These are phyloP conservation scores for Flaveria bidentis DNA, from an alignment of 129 eudicot species.

Conservation along the genomic window DNA sequence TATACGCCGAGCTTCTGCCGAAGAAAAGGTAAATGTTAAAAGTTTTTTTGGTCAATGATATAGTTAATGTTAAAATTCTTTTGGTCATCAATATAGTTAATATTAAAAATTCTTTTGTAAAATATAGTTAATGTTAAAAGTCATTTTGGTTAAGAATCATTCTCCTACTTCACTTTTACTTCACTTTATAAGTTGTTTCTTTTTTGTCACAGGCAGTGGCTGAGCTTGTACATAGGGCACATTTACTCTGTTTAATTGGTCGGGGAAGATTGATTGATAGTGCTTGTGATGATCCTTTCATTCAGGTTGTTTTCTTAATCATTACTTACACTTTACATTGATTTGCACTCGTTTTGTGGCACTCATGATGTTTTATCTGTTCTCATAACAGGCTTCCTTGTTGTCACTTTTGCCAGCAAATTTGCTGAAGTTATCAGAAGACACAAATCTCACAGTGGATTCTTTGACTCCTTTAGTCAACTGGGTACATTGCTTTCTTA, in stretches of 20 bases:
- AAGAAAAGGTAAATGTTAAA: constrained; percentile 65
- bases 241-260: constrained; percentile 84
- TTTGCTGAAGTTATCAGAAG: constrained; percentile 58
- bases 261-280: constrained; percentile 80
- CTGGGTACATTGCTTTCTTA: constrained; percentile 59
- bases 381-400: constrained; percentile 71
- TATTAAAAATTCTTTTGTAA: not conserved
- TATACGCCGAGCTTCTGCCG: constrained; percentile 77
- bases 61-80: not conserved
- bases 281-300: constrained; percentile 81
- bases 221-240: constrained; percentile 79
- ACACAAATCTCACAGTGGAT: constrained; percentile 56
- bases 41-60: not conserved
- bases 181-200: not conserved
- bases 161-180: not conserved
- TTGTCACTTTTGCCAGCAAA: constrained; percentile 72
- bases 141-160: not conserved
- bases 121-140: not conserved
- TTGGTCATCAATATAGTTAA: not conserved
- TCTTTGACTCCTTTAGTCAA: constrained; percentile 68
- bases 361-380: not conserved
- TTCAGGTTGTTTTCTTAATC: constrained; percentile 58
- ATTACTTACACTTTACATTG: not conserved
- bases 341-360: not conserved
- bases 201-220: constrained; percentile 60